phyloP scores from a whole-genome alignment of 371 early-diverging fungal genomes.

The Lichtheimia hyalospora region DNA sequence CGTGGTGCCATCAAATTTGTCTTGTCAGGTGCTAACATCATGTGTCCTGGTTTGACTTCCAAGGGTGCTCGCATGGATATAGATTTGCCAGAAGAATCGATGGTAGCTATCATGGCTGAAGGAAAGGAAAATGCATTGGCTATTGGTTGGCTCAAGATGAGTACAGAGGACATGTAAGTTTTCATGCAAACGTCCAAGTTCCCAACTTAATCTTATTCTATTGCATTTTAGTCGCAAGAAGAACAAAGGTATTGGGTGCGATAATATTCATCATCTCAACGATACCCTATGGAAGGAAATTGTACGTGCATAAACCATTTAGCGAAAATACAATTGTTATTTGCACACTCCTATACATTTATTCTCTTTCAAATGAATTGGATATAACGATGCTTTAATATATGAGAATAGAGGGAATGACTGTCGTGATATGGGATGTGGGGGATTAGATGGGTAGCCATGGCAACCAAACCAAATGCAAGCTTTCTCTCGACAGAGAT shows the following conservation, averaged over 20 bases:
- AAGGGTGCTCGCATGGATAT: slow-evolving; percentile 86
- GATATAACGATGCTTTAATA: no score
- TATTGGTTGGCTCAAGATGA: slow-evolving; percentile 87
- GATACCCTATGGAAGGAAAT: slow-evolving; percentile 87
- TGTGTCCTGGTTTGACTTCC: slow-evolving; percentile 98
- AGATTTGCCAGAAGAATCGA: slow-evolving; percentile 67
- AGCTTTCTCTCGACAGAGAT: no score
- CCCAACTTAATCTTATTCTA: not conserved
- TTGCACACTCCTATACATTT: no score
- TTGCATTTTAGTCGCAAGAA: slow-evolving; percentile 59
- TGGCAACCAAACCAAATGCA: no score
- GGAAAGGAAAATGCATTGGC: slow-evolving; percentile 96
- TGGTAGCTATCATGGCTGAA: slow-evolving; percentile 95
- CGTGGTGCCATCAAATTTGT: slow-evolving; percentile 98
- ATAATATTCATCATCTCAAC: slow-evolving; percentile 84
- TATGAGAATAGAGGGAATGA: no score
- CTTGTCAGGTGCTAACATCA: slow-evolving; percentile 94
- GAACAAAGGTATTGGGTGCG: slow-evolving; percentile 93
- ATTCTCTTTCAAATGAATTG: no score
- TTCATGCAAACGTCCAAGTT: not conserved
- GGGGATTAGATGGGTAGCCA: no score
- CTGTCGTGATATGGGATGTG: no score
- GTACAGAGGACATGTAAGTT: slow-evolving; percentile 89
- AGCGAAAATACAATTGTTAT: no score
- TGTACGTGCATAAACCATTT: slow-evolving; percentile 23